phyloP scores from a whole-genome alignment of 208 protist genomes.

The Naegleria lovaniensis region DNA sequence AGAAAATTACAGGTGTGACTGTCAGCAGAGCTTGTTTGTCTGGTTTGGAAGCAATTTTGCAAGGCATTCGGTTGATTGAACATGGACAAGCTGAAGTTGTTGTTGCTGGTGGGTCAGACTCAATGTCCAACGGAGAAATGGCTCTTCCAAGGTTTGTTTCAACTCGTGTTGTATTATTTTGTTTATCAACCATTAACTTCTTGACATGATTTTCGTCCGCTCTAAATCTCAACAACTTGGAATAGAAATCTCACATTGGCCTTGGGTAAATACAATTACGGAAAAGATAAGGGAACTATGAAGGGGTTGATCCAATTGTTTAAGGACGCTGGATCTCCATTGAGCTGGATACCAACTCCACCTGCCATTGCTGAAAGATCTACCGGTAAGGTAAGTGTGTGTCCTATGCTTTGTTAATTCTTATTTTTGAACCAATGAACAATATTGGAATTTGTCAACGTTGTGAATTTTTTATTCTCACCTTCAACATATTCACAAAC shows the following conservation, averaged over 20 bases:
- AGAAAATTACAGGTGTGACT: conserved; percentile 56
- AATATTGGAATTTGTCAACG: no score
- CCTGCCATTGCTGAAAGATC: conserved; percentile 59
- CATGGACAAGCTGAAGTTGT: conserved; percentile 62
- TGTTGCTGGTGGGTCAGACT: conserved; percentile 74
- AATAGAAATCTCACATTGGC: conserved; percentile 50
- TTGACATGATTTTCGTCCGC: no score
- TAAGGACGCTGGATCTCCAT: conserved; percentile 58
- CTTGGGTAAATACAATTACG: conserved; percentile 46
- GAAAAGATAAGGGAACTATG: conserved; percentile 43
- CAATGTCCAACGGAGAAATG: conserved; percentile 63
- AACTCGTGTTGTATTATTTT: no score
- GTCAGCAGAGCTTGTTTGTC: conserved; percentile 71
- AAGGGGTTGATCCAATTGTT: conserved; percentile 47
- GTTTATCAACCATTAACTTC: no score
- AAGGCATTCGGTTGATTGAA: conserved; percentile 67
- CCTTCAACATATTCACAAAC: no score
- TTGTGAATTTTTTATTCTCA: no score
- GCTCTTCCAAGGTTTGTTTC: conserved; percentile 45
- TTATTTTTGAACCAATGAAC: no score
- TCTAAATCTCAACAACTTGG: no score
- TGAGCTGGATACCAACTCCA: conserved; percentile 58
- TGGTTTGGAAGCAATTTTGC: conserved; percentile 63
- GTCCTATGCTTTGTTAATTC: no score
- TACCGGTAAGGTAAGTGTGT: conserved; percentile 53